A percentile compares a stretch with the other conserved stretches of the same genome.
Conservation (phyloP, 148 eudicot species). For the Camellia japonica region DNA sequence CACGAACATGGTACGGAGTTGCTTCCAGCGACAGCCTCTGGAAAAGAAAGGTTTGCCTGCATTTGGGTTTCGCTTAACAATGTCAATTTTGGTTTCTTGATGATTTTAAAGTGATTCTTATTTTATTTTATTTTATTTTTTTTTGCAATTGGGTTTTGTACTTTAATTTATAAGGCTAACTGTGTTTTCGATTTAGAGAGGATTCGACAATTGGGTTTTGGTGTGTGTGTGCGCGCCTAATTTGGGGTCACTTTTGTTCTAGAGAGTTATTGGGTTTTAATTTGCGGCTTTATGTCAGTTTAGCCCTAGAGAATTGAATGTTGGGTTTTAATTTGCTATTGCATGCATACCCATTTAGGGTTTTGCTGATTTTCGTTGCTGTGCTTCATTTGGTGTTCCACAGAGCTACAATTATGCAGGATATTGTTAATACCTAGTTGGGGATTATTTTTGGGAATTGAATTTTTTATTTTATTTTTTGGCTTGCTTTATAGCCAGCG, state of each 20-base stretch:
- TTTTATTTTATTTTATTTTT: neutral
- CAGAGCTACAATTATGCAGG: neutral
- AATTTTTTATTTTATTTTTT: neutral
- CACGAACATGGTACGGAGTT: slow-evolving; percentile 57
- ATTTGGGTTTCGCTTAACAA: neutral
- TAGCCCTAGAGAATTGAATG: neutral
- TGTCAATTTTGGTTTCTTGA: neutral
- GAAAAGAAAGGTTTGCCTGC: slow-evolving; percentile 49
- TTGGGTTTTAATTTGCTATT: neutral
- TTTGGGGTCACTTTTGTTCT: neutral
- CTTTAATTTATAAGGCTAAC: neutral
- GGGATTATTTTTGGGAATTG: neutral
- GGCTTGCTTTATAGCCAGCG: neutral
- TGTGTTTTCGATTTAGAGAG: neutral
- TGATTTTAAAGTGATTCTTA: neutral
- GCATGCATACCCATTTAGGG: neutral
- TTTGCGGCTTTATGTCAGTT: neutral
- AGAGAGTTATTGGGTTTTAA: neutral
- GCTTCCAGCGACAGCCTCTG: slow-evolving; percentile 66
- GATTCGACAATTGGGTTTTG: neutral
- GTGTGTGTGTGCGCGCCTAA: neutral
- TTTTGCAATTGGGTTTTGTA: neutral
- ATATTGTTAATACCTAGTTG: neutral
- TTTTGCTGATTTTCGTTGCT: neutral
- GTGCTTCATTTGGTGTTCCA: neutral